phyloP scores from a whole-genome alignment of 192 early-diverging fungal genomes.

The Coemansia erecta region DNA sequence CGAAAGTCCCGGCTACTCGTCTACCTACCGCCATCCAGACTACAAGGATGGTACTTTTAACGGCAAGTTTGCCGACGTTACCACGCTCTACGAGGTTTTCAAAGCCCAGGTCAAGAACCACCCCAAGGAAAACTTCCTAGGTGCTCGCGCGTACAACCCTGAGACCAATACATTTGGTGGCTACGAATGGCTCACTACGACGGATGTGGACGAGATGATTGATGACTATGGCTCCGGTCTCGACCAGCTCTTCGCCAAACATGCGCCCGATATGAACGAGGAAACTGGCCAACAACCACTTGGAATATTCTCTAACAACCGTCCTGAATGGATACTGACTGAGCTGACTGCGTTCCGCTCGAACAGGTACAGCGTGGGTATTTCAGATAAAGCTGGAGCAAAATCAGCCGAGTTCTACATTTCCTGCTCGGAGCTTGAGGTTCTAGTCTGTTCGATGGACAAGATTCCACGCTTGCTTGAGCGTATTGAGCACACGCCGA shows the following conservation, averaged over 20 bases:
- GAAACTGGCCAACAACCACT: slow-evolving; percentile 39
- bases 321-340: slow-evolving; percentile 70
- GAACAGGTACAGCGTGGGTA: slow-evolving; percentile 60
- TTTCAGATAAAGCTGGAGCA: slow-evolving; percentile 76
- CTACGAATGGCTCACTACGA: slow-evolving; percentile 62
- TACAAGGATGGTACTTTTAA: slow-evolving; percentile 35
- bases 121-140: slow-evolving; percentile 43
- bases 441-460: too few species aligned
- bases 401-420: slow-evolving; percentile 72
- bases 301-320: slow-evolving; percentile 68
- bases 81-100: slow-evolving; percentile 32
- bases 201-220: too few species aligned
- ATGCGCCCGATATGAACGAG: slow-evolving; percentile 9
- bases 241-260: slow-evolving; percentile 59
- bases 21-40: slow-evolving; percentile 15
- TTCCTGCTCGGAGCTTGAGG: slow-evolving; percentile 67
- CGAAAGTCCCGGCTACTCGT: neutral
- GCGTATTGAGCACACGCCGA: too few species aligned
- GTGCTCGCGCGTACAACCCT: slow-evolving; percentile 53
- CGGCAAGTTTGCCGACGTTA: slow-evolving; percentile 18
- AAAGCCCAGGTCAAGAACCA: slow-evolving; percentile 16
- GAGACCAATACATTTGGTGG: slow-evolving; percentile 48
- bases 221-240: too few species aligned
- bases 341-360: slow-evolving; percentile 63
- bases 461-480: too few species aligned